Conservation (phyloP, 2,329 filamentous ascomycete genomes). For the Hypoxylon sp. region DNA sequence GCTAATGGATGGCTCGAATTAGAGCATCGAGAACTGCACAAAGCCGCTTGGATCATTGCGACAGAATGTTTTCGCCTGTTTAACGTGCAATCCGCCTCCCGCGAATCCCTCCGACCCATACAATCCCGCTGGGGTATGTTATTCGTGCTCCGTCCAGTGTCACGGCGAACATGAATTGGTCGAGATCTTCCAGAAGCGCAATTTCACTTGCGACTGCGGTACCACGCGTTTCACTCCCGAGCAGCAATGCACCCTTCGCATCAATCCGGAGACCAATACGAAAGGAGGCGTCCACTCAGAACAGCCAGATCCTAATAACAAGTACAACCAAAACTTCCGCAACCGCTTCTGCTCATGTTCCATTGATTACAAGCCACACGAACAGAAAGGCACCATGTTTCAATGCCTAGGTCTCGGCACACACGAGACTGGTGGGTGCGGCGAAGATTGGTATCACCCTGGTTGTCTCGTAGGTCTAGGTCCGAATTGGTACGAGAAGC, state of each 20-base stretch:
- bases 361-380: slow-evolving; percentile 87
- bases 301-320: slow-evolving; percentile 78
- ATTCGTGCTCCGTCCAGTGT: slow-evolving; percentile 95
- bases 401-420: slow-evolving; percentile 91
- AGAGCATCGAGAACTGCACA: slow-evolving; percentile 96
- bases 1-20: slow-evolving; percentile 25
- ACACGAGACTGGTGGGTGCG: slow-evolving; percentile 86
- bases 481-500: slow-evolving; percentile 77
- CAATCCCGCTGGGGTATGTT: slow-evolving; percentile 88
- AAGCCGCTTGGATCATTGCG: slow-evolving; percentile 88
- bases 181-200: slow-evolving; percentile 94
- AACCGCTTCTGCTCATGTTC: slow-evolving; percentile 93
- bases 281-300: slow-evolving; percentile 86
- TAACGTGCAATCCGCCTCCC: slow-evolving; percentile 92
- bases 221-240: slow-evolving; percentile 80
- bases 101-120: slow-evolving; percentile 72
- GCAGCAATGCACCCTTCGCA: slow-evolving; percentile 81
- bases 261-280: slow-evolving; percentile 78
- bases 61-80: slow-evolving; percentile 90
- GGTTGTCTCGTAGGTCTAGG: slow-evolving; percentile 89
- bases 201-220: slow-evolving; percentile 97
- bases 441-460: slow-evolving; percentile 98
- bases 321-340: slow-evolving; percentile 95
- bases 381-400: slow-evolving; percentile 98
- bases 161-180: slow-evolving; percentile 96